Percentiles rank a stretch among this genome's conserved stretches.
phyloP scores from a whole-genome alignment of 371 early-diverging fungal genomes.

The Gilbertella persicaria region DNA sequence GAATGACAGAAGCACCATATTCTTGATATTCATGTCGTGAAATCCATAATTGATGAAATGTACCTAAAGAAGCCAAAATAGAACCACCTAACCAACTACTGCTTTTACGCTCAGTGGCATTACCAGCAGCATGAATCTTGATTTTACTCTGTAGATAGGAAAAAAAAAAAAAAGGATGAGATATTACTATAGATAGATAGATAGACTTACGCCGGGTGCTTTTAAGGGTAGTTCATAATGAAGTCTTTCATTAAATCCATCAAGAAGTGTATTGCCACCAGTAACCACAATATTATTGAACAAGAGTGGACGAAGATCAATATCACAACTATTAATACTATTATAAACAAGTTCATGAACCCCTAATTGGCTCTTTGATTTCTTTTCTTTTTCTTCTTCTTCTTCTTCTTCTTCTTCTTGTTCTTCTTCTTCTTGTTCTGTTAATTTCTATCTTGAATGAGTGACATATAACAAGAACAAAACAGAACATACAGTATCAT shows the following conservation, averaged over 20 bases:
- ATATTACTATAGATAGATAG: no score
- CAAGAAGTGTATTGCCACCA: slow-evolving; percentile 88
- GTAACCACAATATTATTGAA: slow-evolving; percentile 83
- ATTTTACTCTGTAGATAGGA: slow-evolving; percentile 62
- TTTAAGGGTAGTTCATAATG: slow-evolving; percentile 68
- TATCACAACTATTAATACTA: slow-evolving; percentile 77
- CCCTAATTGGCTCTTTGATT: slow-evolving; percentile 39
- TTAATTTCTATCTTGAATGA: no score
- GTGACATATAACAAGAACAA: no score
- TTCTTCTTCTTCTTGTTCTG: slow-evolving; percentile 8
- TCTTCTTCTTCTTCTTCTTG: slow-evolving; percentile 5
- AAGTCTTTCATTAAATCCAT: slow-evolving; percentile 87
- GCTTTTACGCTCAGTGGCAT: slow-evolving; percentile 81
- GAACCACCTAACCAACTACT: slow-evolving; percentile 97
- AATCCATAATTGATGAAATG: slow-evolving; percentile 98
- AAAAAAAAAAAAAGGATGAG: not conserved
- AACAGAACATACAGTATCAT: no score
- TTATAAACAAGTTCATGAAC: slow-evolving; percentile 69
- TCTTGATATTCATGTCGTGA: slow-evolving; percentile 89
- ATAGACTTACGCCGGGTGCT: slow-evolving; percentile 68
- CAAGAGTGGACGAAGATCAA: slow-evolving; percentile 84
- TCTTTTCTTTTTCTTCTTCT: slow-evolving; percentile 25
- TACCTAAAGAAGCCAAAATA: slow-evolving; percentile 91
- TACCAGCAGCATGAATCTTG: slow-evolving; percentile 79
- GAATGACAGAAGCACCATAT: slow-evolving; percentile 77